Evolutionary conservation across 2,329 filamentous ascomycete genomes (phyloP), one percentile per base, ranked within the genome.

Genomic region (Sarocladium strictum): DNA sequence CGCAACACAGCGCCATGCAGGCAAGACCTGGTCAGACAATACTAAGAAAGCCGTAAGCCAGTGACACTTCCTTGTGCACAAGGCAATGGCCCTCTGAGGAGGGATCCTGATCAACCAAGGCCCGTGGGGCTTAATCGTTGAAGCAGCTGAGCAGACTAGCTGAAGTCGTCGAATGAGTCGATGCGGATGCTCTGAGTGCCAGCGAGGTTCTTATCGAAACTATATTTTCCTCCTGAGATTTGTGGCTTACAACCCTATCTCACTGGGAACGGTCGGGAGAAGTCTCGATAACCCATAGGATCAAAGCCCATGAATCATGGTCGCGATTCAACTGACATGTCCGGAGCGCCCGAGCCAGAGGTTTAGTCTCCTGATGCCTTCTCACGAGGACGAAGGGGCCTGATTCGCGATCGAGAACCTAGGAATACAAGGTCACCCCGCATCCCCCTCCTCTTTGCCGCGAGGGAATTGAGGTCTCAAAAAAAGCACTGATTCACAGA

Each of bases 1-100:
- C n/a, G 47, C 26, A 35, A 35, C 29, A 51, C 47, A 27, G 35
- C 26, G 27, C 47, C 47, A 33, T 51, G 47, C 47, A 23, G 27
- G 23, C 19, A 19, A 14, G 23, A n/a, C 35, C n/a, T 33, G 12
- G 47, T 51, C 47, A 35, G n/a, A 51, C 47, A 35, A 33, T n/a
- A 23, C 47, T 33, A 33, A 35, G 47, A 51, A 21, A 23, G n/a
- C 5, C 4, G n/a, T 35, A 5, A n/a, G n/a, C n/a, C n/a, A n/a
- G n/a, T n/a, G n/a, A n/a, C n/a, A n/a, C n/a, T n/a, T n/a, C n/a
- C n/a, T n/a, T n/a, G n/a, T n/a, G n/a, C n/a, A n/a, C n/a, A n/a
- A n/a, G n/a, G n/a, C n/a, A n/a, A n/a, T n/a, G n/a, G n/a, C n/a
- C n/a, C n/a, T n/a, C n/a, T n/a, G n/a, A n/a, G n/a, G n/a, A n/a